Base-by-base conservation (phyloP, 1,284 basidiomycete genomes). In the Ganoderma leucocontextum region DNA sequence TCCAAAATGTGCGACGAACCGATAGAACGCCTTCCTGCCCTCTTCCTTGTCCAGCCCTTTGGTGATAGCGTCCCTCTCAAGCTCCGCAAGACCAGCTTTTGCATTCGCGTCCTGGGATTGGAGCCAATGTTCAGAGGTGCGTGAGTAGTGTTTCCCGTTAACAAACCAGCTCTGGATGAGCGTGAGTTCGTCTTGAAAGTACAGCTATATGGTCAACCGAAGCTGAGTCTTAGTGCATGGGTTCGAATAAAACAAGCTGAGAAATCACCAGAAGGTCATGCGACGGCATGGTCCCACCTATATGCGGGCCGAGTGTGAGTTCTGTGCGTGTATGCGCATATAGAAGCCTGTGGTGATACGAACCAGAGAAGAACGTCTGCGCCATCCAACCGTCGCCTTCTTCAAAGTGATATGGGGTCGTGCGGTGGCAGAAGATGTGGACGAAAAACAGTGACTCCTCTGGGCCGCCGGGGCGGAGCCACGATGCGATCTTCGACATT, bases 331-430 rank as follows among this genome's bases (percentile, higher is more conserved):
- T 65, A 58, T 8, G 67, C 77, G 7, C 74, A 75, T 77, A 79
- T 58, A 25, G 22, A 22, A 55, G 63, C 44, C n/a, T 58, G 17
- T 5, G 36, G 58, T 19, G 25, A 25, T 38, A 52, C 75, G 57
- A 61, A 86, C 90, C 91, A 4, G 89, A 88, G 78, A 94, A 94
- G 81, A 94, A 94, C 64, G 88, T 91, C 78, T 90, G 84, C 5
- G 90, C 87, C 92, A 94, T 91, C 92, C 92, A 92, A 2, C 90
- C 90, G 73, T 93, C 91, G 60, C 82, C 84, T 63, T 90, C 86
- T 67, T 90, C 89, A 71, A 94, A 95, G 73, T 94, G 90, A 75
- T 94, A 94, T 2, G 91, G 89, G 0, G 82, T 89, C 6, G 83
- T 84, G 61, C 81, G 81, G 77, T 94, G 92, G 76, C 91, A 93